Evolutionary conservation across 2,329 filamentous ascomycete genomes (phyloP), one percentile per base, ranked within the genome.

Genomic region (Cucurbitaria berberidis): DNA sequence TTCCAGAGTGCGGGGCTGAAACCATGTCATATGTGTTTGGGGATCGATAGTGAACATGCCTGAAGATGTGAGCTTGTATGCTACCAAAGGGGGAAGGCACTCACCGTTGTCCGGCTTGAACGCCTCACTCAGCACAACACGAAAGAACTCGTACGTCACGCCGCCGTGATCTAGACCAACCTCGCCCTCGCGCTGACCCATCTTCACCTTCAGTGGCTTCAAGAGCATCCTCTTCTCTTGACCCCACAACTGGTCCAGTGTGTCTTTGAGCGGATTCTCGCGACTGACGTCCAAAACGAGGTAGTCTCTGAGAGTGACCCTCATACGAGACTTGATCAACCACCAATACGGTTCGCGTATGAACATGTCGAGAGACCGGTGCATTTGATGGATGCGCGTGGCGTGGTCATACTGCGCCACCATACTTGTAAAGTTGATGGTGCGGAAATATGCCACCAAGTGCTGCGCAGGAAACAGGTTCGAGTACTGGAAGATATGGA

Each of bases 101-200:
- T 78, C 79, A 76, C 86, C 92, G 66, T 89, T 91, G 38, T 87
- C 83, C 4, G 91, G 89, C 63, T 91, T 82, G 40, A 98, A 82
- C 3, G 89, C 90, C 67, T 96, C 88, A 0, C 86, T 85, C 63
- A 97, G 87, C 16, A 90, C 86, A 24, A 97, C 77, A 15, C 91
- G 86, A 77, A 99, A 98, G 72, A 96, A 98, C 60, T 99, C 95
- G 71, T 96, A 93, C 65, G 97, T 93, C 1, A 99, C 93, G 58
- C 95, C 95, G 38, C 95, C 95, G 43, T 93, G 91, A 73, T 99
- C 95, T 29, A 96, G 86, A 0, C 95, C 95, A 71, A 96, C 88
- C 73, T 98, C 95, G 26, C 91, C 91, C 47, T 91, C 87, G 69
- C 91, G 55, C 13, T 73, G 89, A 3, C 92, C 92, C 51, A 98